phyloP scores from a whole-genome alignment of 2,329 filamentous ascomycete species.

The Xylaria sp. region DNA sequence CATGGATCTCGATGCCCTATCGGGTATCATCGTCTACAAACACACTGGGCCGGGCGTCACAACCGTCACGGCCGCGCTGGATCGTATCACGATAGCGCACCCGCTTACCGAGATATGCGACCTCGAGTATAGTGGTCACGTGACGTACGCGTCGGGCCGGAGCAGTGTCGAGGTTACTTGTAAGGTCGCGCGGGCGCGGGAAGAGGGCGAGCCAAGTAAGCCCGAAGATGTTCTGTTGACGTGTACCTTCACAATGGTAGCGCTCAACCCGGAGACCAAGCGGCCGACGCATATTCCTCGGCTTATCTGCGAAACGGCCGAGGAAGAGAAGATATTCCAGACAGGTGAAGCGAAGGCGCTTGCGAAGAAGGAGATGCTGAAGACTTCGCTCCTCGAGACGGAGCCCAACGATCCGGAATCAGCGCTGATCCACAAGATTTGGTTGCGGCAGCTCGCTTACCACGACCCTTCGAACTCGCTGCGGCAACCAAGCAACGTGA shows the following conservation, averaged over 20 bases:
- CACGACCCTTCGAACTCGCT: constrained; percentile 53
- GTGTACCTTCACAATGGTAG: constrained; percentile 78
- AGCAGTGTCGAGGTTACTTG: constrained; percentile 80
- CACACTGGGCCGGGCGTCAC: constrained; percentile 66
- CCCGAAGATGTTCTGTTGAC: constrained; percentile 58
- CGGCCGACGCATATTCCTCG: constrained; percentile 69
- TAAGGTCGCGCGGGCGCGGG: constrained; percentile 74
- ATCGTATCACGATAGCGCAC: constrained; percentile 68
- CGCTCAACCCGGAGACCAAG: constrained; percentile 73
- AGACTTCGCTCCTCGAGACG: constrained; percentile 70
- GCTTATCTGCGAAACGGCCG: constrained; percentile 66
- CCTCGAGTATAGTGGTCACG: constrained; percentile 72
- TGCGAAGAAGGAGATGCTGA: constrained; percentile 71
- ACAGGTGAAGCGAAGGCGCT: constrained; percentile 68
- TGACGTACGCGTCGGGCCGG: constrained; percentile 75
- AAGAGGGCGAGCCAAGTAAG: constrained; percentile 62
- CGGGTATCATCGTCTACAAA: constrained; percentile 79
- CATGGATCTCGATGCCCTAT: constrained; percentile 83
- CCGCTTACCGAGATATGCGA: constrained; percentile 82
- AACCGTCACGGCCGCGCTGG: constrained; percentile 60
- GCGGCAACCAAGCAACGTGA: constrained; percentile 51
- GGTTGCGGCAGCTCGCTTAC: constrained; percentile 74
- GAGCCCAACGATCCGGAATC: constrained; percentile 77
- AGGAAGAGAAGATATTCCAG: constrained; percentile 71
- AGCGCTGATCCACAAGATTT: constrained; percentile 77